Evolutionary conservation across 2,329 filamentous ascomycete genomes (phyloP), one percentile per base, ranked within the genome.

Genomic region (Neofusicoccum laricinum): DNA sequence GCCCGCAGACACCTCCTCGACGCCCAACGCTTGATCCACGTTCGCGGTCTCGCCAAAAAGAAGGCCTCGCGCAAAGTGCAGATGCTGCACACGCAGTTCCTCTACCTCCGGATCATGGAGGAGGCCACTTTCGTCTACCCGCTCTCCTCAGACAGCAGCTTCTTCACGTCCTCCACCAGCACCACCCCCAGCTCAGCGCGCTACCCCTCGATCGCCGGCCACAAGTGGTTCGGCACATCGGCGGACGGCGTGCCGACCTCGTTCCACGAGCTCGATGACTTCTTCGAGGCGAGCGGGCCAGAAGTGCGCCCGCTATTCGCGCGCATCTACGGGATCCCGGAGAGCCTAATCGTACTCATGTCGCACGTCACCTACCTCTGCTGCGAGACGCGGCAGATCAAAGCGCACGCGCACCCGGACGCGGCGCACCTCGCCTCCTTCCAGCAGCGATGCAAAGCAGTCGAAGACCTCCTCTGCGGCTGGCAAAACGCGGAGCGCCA

Each of bases 111-210:
- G 7, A 25, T 50, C 17, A 61, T 61, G 34, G 58, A 49, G 21
- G 58, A 61, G 11, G 46, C 43, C 25, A 61, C 55, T 11, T 59
- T 59, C 41, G 55, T 59, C 17, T 59, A 59, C 41, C 58, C 43
- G 32, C 45, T 50, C 3, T 61, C 58, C 11, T 21, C 30, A 3
- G 34, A 40, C 2, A 50, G 58, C 19, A 19, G 41, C 1, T 49
- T 49, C 21, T 45, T 46, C 58, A 49, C 41, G 4, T 25, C 25
- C 5, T 30, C 17, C 36, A 3, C 4, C 32, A 2, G 11, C 17
- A 12, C 46, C 7, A 25, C 34, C 3, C 58, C 40, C 8, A 50
- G 43, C 58, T 61, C 43, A 2, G 43, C 46, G 10, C n/a, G 58
- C 3, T 61, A 49, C 10, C 58, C 58, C 1, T 61, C 58, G 1